A percentile compares a stretch with the other conserved stretches of the same genome.
phyloP scores from a whole-genome alignment of 2,329 filamentous ascomycete species.

The Thermomyces lanuginosus region DNA sequence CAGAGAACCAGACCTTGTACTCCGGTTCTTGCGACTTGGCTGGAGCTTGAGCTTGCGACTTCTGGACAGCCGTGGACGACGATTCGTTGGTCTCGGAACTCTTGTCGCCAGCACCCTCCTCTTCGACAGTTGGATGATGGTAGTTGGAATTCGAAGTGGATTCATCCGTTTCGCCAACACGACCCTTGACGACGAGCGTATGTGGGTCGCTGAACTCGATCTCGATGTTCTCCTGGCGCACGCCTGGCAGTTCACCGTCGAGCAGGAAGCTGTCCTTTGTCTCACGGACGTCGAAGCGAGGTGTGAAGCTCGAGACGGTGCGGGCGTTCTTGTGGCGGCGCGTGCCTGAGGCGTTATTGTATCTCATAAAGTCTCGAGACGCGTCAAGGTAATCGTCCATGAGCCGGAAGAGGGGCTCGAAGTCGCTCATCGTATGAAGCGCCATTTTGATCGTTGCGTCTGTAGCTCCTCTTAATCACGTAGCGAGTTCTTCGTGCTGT shows the following conservation, averaged over 20 bases:
- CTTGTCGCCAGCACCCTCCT: conserved; percentile 9
- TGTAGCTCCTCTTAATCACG: no score
- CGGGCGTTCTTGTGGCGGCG: conserved; percentile 6
- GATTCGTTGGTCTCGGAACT: conserved; percentile 11
- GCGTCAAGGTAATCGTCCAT: conserved; percentile 24
- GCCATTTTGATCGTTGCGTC: conserved; percentile 7
- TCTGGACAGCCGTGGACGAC: conserved; percentile 10
- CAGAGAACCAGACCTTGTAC: conserved; percentile 38
- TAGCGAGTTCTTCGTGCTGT: no score
- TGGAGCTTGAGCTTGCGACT: conserved; percentile 15
- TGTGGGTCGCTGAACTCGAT: conserved; percentile 28
- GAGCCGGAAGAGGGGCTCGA: conserved; percentile 22
- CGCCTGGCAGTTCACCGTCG: conserved; percentile 28
- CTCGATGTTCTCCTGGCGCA: conserved; percentile 25
- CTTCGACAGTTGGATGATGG: conserved; percentile 5
- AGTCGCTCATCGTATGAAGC: conserved; percentile 13
- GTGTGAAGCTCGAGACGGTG: conserved; percentile 16
- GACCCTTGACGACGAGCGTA: conserved; percentile 25
- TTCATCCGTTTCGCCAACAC: conserved; percentile 8
- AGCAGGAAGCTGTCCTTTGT: conserved; percentile 23
- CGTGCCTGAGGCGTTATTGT: no score
- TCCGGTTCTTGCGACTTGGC: conserved; percentile 1
- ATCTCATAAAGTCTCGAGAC: no score
- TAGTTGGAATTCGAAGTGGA: not conserved
- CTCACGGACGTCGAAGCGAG: conserved; percentile 28